Percentiles rank a stretch among this genome's conserved stretches.
Conservation (phyloP, 192 early-diverging fungal species). For the Umbelopsis isabellina region DNA sequence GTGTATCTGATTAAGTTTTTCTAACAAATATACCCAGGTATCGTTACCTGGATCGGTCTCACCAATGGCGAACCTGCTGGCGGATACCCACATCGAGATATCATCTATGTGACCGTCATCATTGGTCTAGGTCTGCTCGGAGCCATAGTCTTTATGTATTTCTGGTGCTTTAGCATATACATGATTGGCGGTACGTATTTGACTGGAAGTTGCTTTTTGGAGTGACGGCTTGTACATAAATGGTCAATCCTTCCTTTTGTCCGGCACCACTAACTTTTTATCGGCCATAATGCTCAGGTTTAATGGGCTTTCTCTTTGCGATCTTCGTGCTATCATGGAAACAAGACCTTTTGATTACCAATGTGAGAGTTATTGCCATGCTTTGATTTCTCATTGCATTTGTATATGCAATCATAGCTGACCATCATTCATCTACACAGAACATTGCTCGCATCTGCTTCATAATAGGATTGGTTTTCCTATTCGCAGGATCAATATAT, state of each 20-base stretch:
- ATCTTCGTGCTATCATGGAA: conserved; percentile 11
- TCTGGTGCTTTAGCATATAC: conserved; percentile 16
- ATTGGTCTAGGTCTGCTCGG: conserved; percentile 6
- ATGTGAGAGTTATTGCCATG: background rate
- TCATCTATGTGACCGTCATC: conserved; percentile 12
- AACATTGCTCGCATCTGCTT: conserved; percentile 18
- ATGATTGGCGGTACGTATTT: conserved; percentile 11
- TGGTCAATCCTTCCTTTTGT: background rate
- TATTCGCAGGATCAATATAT: background rate
- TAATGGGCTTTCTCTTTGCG: background rate
- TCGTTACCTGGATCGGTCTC: conserved; percentile 20
- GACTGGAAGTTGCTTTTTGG: background rate
- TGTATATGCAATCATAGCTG: background rate
- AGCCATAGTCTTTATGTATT: conserved; percentile 13
- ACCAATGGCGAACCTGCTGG: conserved; percentile 17
- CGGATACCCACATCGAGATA: conserved; percentile 6
- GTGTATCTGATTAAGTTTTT: background rate
- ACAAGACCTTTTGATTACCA: conserved; percentile 9
- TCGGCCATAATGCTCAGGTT: background rate
- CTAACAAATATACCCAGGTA: background rate
- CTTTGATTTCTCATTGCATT: background rate
- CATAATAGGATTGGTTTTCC: conserved; percentile 8
- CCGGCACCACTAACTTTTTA: background rate
- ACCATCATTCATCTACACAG: background rate
- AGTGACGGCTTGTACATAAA: background rate